These are phyloP conservation scores for Staphylotrichum tortipilum DNA, from an alignment of 495 filamentous ascomycete genomes.

Conservation along the genomic window DNA sequence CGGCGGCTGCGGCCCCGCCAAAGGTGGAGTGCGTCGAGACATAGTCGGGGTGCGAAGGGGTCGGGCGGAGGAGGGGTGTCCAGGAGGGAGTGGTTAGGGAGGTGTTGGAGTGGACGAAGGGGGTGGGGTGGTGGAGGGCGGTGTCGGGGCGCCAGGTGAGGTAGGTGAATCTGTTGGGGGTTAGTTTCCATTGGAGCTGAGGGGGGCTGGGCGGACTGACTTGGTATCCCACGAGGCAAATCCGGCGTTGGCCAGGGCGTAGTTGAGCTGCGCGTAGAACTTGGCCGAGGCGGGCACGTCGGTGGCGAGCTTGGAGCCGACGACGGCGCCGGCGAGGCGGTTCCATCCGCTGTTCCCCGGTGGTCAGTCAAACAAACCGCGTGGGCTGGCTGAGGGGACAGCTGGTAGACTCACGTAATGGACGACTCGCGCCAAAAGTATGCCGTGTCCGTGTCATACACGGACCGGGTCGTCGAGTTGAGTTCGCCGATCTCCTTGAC, in stretches of 20 bases:
- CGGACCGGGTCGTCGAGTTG: slow-evolving; percentile 16
- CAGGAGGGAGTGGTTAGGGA: slow-evolving; percentile 22
- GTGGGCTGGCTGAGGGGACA: neutral
- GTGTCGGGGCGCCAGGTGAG: slow-evolving; percentile 27
- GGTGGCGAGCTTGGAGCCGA: slow-evolving; percentile 18
- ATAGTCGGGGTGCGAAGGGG: slow-evolving; percentile 29
- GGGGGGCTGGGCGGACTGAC: neutral
- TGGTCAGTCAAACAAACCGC: neutral
- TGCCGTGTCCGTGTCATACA: slow-evolving; percentile 25
- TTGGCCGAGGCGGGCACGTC: slow-evolving; percentile 24
- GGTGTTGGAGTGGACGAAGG: slow-evolving; percentile 17
- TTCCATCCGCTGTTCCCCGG: slow-evolving; percentile 21
- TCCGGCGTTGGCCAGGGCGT: slow-evolving; percentile 31
- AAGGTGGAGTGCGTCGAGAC: slow-evolving; percentile 28
- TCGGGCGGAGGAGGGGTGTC: slow-evolving; percentile 26
- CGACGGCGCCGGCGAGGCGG: slow-evolving; percentile 23
- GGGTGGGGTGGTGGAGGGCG: slow-evolving; percentile 20
- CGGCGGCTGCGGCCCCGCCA: slow-evolving; percentile 24
- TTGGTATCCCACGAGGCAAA: slow-evolving; percentile 27
- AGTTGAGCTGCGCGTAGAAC: slow-evolving; percentile 31
- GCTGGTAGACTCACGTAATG: slow-evolving; percentile 16
- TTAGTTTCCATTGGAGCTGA: neutral
- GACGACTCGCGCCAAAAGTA: slow-evolving; percentile 29
- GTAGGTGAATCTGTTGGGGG: slow-evolving; percentile 15
- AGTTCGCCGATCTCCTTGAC: slow-evolving; percentile 23